Percentiles rank a stretch among this genome's conserved stretches.
These are phyloP conservation scores for Neurospora tetrasperma DNA, from an alignment of 495 filamentous ascomycete species.

Conservation along the genomic window DNA sequence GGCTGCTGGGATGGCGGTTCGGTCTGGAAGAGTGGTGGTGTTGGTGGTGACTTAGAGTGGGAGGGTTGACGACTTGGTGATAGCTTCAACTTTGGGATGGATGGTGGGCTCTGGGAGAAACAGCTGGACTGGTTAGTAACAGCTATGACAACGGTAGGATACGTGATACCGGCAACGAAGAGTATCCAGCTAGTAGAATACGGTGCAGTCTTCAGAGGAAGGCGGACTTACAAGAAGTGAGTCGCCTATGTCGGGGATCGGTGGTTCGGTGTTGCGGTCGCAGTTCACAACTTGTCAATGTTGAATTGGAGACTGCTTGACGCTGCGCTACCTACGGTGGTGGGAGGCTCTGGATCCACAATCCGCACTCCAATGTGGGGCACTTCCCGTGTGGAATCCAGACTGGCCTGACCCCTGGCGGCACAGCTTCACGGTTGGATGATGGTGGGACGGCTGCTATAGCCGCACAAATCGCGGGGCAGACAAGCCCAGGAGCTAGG, in stretches of 20 bases:
- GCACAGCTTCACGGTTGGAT: not conserved
- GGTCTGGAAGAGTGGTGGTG: not conserved
- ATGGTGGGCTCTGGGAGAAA: slow-evolving; percentile 1
- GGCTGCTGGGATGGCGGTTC: not conserved
- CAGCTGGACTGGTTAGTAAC: not conserved
- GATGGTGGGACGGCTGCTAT: slow-evolving; percentile 6
- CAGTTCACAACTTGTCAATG: not conserved
- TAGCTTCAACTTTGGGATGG: not conserved
- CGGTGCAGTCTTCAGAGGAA: not conserved
- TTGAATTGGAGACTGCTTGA: not conserved
- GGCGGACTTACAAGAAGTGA: not conserved
- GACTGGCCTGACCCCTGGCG: not conserved
- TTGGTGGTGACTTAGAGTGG: not conserved
- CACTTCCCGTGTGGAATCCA: not conserved
- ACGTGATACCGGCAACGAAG: not conserved
- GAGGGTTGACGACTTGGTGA: not conserved
- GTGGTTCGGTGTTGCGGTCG: not conserved
- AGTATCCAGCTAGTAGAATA: not conserved
- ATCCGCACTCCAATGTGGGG: slow-evolving; percentile 4
- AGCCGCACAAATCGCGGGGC: slow-evolving; percentile 28
- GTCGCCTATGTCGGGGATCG: not conserved
- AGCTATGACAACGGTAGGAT: not conserved
- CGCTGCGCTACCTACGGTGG: not conserved
- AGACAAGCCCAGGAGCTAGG: slow-evolving; percentile 6
- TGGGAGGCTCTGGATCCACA: slow-evolving; percentile 1